These are phyloP conservation scores for Candida caryicola DNA, from an alignment of 805 yeast species.

Conservation along the genomic window DNA sequence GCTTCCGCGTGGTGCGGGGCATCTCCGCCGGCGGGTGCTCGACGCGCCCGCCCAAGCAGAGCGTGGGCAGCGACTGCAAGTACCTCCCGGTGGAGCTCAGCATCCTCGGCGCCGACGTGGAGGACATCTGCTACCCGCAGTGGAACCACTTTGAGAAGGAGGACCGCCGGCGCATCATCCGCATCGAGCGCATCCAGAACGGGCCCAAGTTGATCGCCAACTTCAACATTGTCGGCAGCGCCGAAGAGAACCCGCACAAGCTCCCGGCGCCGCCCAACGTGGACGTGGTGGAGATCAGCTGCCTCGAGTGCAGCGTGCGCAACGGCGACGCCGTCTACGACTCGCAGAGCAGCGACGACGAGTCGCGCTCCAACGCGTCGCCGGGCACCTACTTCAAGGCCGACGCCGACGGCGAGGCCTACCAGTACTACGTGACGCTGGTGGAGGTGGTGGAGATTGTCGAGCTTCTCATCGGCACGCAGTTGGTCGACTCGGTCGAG, in stretches of 20 bases:
- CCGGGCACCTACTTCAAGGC: constrained; percentile 11
- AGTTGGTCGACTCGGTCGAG: constrained; percentile 44
- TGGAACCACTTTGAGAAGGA: constrained; percentile 47
- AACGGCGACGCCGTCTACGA: constrained; percentile 25
- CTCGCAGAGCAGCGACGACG: constrained; percentile 24
- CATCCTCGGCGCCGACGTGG: constrained; percentile 44
- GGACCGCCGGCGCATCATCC: constrained; percentile 55
- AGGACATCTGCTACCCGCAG: constrained; percentile 48
- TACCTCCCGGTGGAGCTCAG: constrained; percentile 48
- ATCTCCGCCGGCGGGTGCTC: constrained; percentile 56
- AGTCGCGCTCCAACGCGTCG: constrained; percentile 6
- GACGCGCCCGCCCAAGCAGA: constrained; percentile 52
- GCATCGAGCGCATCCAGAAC: constrained; percentile 54
- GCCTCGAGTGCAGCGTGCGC: constrained; percentile 45
- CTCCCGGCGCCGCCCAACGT: constrained; percentile 33
- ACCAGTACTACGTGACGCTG: constrained; percentile 54
- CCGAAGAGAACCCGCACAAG: constrained; percentile 43
- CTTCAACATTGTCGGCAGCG: constrained; percentile 53
- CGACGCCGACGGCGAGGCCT: constrained; percentile 24
- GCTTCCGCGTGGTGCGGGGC: constrained; percentile 52
- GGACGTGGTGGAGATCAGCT: constrained; percentile 57
- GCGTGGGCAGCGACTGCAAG: constrained; percentile 24
- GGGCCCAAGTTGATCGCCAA: constrained; percentile 46
- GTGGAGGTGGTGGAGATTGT: constrained; percentile 67
- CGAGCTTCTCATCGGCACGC: constrained; percentile 56